phyloP scores from a whole-genome alignment of 176 grass and related monocot species.

The Pontederia crassipes region DNA sequence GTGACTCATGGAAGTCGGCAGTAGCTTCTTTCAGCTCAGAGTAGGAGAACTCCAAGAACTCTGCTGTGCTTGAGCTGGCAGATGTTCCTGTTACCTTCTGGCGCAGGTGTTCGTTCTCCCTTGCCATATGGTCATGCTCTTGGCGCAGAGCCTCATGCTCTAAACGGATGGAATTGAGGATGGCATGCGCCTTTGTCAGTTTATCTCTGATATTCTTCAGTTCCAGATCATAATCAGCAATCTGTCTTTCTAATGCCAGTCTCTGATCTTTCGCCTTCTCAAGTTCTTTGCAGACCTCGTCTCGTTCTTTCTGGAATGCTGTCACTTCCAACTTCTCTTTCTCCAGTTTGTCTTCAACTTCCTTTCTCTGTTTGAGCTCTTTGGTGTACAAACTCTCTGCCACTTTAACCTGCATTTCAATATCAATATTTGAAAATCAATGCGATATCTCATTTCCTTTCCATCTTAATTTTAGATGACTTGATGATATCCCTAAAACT shows the following conservation, averaged over 20 bases:
- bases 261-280: constrained; percentile 32
- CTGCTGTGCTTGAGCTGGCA: constrained; percentile 3
- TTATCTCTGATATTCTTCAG: constrained; percentile 16
- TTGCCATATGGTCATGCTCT: constrained; percentile 30
- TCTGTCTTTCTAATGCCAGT: constrained; percentile 23
- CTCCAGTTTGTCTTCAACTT: constrained; percentile 40
- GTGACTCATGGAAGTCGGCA: constrained; percentile 35
- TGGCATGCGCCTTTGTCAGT: constrained; percentile 19
- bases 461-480: no score
- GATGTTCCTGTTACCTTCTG: constrained; percentile 2
- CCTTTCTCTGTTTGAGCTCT: constrained; percentile 36
- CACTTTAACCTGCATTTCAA: constrained; percentile 35
- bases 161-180: constrained; percentile 16
- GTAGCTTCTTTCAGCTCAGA: constrained; percentile 49
- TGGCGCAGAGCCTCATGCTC: constrained; percentile 16
- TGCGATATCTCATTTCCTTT: not conserved
- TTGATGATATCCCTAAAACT: no score
- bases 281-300: constrained; percentile 33
- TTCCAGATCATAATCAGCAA: constrained; percentile 5
- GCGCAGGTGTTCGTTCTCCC: constrained; percentile 29
- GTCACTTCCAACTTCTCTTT: constrained; percentile 29
- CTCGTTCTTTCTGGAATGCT: constrained; percentile 27
- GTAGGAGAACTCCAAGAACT: constrained; percentile 46
- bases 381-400: constrained; percentile 30
- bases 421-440: constrained; percentile 18